phyloP scores from a whole-genome alignment of 768 basidiomycete genomes.

The Tylopilus vinaceipallidus region DNA sequence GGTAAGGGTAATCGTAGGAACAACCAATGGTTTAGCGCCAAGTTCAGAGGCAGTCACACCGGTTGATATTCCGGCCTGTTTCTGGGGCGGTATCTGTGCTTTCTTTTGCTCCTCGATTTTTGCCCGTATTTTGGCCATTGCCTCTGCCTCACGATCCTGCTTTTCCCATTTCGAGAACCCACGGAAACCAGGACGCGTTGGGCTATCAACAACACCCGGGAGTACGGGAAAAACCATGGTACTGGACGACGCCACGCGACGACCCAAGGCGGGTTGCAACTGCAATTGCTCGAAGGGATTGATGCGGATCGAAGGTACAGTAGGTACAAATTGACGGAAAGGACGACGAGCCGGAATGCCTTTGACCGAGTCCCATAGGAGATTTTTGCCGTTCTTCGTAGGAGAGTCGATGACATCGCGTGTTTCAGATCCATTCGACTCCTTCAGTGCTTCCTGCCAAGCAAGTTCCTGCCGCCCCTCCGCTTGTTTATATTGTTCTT shows the following conservation, averaged over 20 bases:
- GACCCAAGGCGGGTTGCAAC: constrained; percentile 36
- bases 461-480: constrained; percentile 59
- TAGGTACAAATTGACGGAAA: constrained; percentile 48
- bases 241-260: constrained; percentile 43
- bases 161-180: constrained; percentile 83
- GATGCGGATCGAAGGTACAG: constrained; percentile 41
- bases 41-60: constrained; percentile 25
- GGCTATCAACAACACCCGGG: constrained; percentile 48
- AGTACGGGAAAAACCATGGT: constrained; percentile 25
- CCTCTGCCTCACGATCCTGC: constrained; percentile 78
- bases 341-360: constrained; percentile 41
- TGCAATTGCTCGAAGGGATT: constrained; percentile 47
- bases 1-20: constrained; percentile 30
- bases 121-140: constrained; percentile 69
- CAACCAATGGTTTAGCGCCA: constrained; percentile 16
- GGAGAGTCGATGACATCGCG: constrained; percentile 40
- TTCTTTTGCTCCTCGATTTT: constrained; percentile 46
- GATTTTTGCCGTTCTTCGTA: constrained; percentile 54
- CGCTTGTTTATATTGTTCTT: constrained; percentile 66
- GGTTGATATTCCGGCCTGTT: constrained; percentile 31
- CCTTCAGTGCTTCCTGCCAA: constrained; percentile 61
- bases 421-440: constrained; percentile 42
- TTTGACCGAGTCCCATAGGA: constrained; percentile 65
- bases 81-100: constrained; percentile 35
- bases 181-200: constrained; percentile 44